Conservation (phyloP, 805 yeast genomes). For the Ogataea chonburiensis region DNA sequence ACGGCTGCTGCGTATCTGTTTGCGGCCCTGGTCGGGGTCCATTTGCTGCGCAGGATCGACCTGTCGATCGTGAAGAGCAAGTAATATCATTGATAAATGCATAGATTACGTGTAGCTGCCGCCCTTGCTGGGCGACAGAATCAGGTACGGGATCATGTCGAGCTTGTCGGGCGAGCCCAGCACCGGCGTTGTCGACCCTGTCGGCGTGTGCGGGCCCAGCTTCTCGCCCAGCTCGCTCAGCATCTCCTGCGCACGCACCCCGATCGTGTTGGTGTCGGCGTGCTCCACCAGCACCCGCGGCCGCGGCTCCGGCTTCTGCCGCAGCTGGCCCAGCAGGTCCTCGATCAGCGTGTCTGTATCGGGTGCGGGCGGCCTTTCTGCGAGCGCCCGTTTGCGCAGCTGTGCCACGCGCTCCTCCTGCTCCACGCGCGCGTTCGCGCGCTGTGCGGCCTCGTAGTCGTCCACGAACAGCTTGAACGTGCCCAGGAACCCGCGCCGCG, state of each 20-base stretch:
- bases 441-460: constrained; percentile 63
- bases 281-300: constrained; percentile 8
- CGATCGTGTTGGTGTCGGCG: constrained; percentile 19
- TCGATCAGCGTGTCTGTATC: constrained; percentile 22
- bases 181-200: constrained; percentile 2
- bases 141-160: constrained; percentile 25
- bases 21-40: constrained; percentile 55
- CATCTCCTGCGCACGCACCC: constrained; percentile 25
- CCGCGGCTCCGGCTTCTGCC: constrained; percentile 13
- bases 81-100: too few relatives aligned
- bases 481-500: constrained; percentile 58
- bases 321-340: constrained; percentile 24
- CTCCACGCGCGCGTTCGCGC: constrained; percentile 64
- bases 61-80: constrained; percentile 22
- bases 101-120: too few relatives aligned
- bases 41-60: constrained; percentile 48
- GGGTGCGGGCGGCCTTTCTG: constrained; percentile 34
- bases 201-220: constrained; percentile 2
- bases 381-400: constrained; percentile 58
- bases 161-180: constrained; percentile 17
- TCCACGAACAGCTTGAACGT: constrained; percentile 58
- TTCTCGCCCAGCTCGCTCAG: constrained; percentile 14
- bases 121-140: constrained; percentile 19
- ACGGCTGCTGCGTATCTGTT: constrained; percentile 62
- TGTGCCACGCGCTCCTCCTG: constrained; percentile 66